Conservation (phyloP, 768 basidiomycete genomes). For the Sporobolomyces roseus region DNA sequence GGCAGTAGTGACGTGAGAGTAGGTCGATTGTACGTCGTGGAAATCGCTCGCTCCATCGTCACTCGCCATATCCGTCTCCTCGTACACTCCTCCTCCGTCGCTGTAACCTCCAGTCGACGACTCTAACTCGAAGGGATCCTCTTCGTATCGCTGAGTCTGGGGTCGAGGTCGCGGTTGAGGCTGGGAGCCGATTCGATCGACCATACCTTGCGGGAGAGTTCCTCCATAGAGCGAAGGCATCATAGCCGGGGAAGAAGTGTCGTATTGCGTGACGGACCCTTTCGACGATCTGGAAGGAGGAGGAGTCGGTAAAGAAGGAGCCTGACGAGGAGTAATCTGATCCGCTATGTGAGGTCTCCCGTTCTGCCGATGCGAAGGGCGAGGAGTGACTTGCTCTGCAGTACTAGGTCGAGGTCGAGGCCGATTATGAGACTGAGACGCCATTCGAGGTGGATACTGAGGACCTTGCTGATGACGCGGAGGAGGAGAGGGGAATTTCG, state of each 20-base stretch:
- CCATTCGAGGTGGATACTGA: not conserved
- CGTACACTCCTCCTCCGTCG: not conserved
- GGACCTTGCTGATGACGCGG: not conserved
- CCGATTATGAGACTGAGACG: not conserved
- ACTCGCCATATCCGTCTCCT: not conserved
- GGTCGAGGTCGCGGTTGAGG: not conserved
- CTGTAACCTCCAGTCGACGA: not conserved
- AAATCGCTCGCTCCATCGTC: conserved; percentile 21
- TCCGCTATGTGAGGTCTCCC: too few species aligned
- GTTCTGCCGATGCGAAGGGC: not conserved
- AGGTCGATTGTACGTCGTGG: conserved; percentile 16
- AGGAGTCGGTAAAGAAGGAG: too few species aligned
- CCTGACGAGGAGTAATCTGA: not conserved
- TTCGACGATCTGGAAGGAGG: too few species aligned
- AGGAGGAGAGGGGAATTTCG: not conserved
- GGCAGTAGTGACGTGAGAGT: conserved; percentile 29
- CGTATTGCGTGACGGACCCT: too few species aligned
- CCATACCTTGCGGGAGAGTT: conserved; percentile 4
- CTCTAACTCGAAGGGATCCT: not conserved
- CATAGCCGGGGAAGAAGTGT: too few species aligned
- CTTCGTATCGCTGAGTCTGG: not conserved
- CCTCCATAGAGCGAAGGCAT: conserved; percentile 19
- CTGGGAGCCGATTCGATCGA: not conserved
- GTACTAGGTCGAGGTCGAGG: not conserved
- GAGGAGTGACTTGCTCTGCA: not conserved